Percentiles rank a stretch among this genome's conserved stretches.
Evolutionary conservation across 2,329 filamentous ascomycete genomes (phyloP).

Genomic region (Neonectria magnoliae): DNA sequence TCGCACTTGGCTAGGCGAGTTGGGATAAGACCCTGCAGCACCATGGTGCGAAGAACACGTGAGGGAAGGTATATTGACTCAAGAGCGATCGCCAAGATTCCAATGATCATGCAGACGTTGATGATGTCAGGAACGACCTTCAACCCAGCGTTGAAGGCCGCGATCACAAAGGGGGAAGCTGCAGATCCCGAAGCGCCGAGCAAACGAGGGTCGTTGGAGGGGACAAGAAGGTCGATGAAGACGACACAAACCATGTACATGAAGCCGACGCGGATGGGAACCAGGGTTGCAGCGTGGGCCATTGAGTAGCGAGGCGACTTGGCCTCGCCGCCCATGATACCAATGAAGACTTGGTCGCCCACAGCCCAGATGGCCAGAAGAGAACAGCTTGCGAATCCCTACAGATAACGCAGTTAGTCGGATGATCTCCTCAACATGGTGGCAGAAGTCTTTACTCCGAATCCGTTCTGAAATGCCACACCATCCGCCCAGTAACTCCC

Average conservation of each 20-base stretch:
- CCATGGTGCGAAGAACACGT: constrained; percentile 30
- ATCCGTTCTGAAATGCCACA: constrained; percentile 27
- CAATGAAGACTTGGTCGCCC: constrained; percentile 34
- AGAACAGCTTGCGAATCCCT: constrained; percentile 33
- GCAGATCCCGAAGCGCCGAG: constrained; percentile 27
- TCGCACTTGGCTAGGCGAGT: constrained; percentile 18
- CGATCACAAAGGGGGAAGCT: constrained; percentile 33
- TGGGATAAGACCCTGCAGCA: constrained; percentile 22
- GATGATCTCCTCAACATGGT: not conserved
- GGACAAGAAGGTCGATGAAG: constrained; percentile 27
- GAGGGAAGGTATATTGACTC: constrained; percentile 31
- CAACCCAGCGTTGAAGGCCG: constrained; percentile 19
- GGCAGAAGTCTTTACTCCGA: constrained; percentile 19
- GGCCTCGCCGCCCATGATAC: constrained; percentile 34
- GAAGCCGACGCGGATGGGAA: constrained; percentile 31
- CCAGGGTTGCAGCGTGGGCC: constrained; percentile 31
- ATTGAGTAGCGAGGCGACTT: constrained; percentile 28
- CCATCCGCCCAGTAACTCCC: constrained; percentile 25
- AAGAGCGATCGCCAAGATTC: constrained; percentile 25
- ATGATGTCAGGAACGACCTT: constrained; percentile 23
- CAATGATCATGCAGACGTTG: constrained; percentile 34
- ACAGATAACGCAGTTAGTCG: not conserved
- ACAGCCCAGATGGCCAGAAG: constrained; percentile 34
- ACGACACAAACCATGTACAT: constrained; percentile 34
- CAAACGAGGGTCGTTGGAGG: constrained; percentile 26